Base-by-base conservation (phyloP, 192 early-diverging fungal genomes). In the Thoreauomyces humboldtii region DNA sequence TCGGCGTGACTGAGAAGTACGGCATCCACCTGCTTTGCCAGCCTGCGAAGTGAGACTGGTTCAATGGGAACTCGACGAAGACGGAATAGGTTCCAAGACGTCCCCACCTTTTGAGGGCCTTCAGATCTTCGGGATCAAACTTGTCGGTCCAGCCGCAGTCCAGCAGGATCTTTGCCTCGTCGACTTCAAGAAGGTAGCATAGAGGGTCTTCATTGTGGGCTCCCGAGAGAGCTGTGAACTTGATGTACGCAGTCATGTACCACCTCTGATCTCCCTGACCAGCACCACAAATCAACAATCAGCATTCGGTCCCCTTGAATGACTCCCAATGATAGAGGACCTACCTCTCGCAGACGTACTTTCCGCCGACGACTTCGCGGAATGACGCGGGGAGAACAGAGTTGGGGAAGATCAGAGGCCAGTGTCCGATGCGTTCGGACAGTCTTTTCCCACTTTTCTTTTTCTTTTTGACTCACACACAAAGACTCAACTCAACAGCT, bases 81-180 rank as follows among this genome's bases (percentile, higher is more conserved):
- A 2, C 44, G 44, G 44, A 2, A 7, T 2, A 6, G 12, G 14
- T 46, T 7, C 44, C 4, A 24, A 46, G 25, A n/a, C n/a, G n/a
- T n/a, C n/a, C n/a, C n/a, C 74, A 87, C 86, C 87, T 87, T 77
- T 84, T 83, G 12, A 93, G 80, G 37, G 74, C 72, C 36, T 62
- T 69, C 21, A 95, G 73, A 29, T 83, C 83, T 21, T 90, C 86
- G 19, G 81, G 77, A 47, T 94, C 78, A 63, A 94, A 91, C 35
- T 69, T 71, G 67, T 89, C 89, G 47, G 84, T 84, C 88, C 89
- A 93, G 19, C 95, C 96, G 79, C 96, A 98, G 74, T 98, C 96
- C 19, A 98, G 79, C 35, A 98, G 69, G 43, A 98, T 86, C 56
- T 89, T 90, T n/a, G 89, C 91, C 67, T 90, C 83, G 68, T 92